Percentiles rank a stretch among this genome's conserved stretches.
These are phyloP conservation scores for Penicillium rolfsii DNA, from an alignment of 2,329 filamentous ascomycete genomes.

Conservation along the genomic window DNA sequence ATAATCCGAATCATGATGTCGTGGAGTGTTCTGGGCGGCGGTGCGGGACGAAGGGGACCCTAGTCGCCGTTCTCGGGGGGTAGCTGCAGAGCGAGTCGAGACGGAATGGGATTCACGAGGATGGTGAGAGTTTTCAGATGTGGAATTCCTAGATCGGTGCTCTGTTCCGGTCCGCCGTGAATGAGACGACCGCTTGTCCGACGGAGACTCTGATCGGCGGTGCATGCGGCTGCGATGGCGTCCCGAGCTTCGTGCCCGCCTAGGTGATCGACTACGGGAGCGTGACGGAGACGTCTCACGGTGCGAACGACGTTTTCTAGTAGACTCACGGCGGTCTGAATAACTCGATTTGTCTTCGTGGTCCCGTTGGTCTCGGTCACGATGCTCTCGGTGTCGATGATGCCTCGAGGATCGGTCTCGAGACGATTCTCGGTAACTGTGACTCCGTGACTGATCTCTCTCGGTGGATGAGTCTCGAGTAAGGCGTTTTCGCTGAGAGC, in stretches of 20 bases:
- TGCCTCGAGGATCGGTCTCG: constrained; percentile 24
- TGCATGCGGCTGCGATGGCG: constrained; percentile 30
- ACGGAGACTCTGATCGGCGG: constrained; percentile 29
- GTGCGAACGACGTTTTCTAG: constrained; percentile 19
- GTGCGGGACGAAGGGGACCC: neutral
- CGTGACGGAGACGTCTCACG: constrained; percentile 26
- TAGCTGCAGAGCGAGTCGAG: neutral
- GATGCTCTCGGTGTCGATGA: constrained; percentile 18
- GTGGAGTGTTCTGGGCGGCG: neutral
- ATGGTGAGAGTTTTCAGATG: neutral
- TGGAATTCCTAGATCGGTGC: constrained; percentile 5
- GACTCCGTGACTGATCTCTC: constrained; percentile 30
- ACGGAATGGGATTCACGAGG: neutral
- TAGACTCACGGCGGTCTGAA: constrained; percentile 13
- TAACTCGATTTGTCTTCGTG: no score
- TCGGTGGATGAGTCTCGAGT: constrained; percentile 34
- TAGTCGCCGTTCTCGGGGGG: neutral
- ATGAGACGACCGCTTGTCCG: constrained; percentile 19
- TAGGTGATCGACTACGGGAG: constrained; percentile 29
- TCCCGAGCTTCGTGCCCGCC: constrained; percentile 19
- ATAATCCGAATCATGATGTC: constrained; percentile 23
- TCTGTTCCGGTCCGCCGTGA: constrained; percentile 7
- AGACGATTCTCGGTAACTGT: constrained; percentile 29
- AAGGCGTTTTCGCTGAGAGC: constrained; percentile 29
- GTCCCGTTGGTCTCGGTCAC: constrained; percentile 14